A percentile compares a stretch with the other conserved stretches of the same genome.
These are phyloP conservation scores for Macrocystidia cucumis DNA, from an alignment of 1,284 basidiomycete species.

Conservation along the genomic window DNA sequence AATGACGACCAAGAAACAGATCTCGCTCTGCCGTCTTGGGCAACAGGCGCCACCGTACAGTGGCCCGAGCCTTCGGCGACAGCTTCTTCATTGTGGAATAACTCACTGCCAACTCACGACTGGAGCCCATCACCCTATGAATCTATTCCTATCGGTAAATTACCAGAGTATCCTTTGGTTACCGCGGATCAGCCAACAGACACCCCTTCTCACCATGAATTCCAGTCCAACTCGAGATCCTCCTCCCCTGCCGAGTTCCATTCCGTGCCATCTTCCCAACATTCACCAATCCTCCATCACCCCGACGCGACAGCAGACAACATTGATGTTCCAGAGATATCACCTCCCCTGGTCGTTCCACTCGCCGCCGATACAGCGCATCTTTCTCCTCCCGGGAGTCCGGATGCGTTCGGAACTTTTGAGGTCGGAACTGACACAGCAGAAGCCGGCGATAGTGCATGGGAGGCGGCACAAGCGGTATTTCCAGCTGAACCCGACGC, in stretches of 20 bases:
- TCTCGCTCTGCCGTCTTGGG: constrained; percentile 45
- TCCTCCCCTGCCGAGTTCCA: constrained; percentile 6
- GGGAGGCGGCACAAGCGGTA: too few species aligned
- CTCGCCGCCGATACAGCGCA: constrained; percentile 4
- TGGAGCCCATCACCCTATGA: constrained; percentile 29
- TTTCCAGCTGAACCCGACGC: too few species aligned
- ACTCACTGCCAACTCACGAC: constrained; percentile 8
- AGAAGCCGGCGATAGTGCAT: too few species aligned
- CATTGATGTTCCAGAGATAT: not conserved
- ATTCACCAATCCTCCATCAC: not conserved
- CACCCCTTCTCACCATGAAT: constrained; percentile 8
- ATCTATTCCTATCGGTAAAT: constrained; percentile 22
- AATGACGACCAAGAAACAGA: constrained; percentile 38
- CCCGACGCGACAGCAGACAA: not conserved
- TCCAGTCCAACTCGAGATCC: constrained; percentile 4
- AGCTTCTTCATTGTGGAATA: constrained; percentile 27
- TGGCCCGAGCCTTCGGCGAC: constrained; percentile 40
- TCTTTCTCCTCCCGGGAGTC: constrained; percentile 24
- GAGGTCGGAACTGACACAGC: constrained; percentile 33
- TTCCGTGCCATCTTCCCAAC: not conserved
- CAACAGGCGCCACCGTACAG: constrained; percentile 29
- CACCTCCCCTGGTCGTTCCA: not conserved
- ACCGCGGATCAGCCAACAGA: constrained; percentile 2
- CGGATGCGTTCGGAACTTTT: constrained; percentile 59
- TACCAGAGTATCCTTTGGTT: constrained; percentile 7